Evolutionary conservation across 108 stramenopile genomes (phyloP).

Genomic region (Mediolabrus comicus): DNA sequence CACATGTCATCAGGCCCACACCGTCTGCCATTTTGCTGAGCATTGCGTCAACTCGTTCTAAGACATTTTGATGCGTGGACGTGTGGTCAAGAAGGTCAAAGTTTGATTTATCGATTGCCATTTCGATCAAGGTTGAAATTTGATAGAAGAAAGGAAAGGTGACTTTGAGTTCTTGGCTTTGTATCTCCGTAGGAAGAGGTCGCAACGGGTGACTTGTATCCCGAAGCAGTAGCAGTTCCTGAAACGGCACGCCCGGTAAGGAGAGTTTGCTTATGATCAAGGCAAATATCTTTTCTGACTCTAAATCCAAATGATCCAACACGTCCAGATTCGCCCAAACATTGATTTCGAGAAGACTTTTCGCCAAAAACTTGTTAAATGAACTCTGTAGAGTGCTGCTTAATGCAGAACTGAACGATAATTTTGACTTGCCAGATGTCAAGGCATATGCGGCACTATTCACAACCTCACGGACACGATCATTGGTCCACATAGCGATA

Average conservation of each 20-base stretch:
- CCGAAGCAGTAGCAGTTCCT: conserved; percentile 13
- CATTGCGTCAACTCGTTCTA: not conserved
- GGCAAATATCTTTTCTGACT: conserved; percentile 5
- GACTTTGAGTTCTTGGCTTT: not conserved
- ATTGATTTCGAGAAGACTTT: conserved; percentile 17
- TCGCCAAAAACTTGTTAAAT: conserved; percentile 22
- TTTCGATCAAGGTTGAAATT: conserved; percentile 23
- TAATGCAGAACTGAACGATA: conserved; percentile 17
- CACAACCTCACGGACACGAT: conserved; percentile 3
- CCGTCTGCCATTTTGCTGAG: not conserved
- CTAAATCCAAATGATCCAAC: not conserved
- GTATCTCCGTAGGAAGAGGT: conserved; percentile 14
- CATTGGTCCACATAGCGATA: conserved; percentile 12
- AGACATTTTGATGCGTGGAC: not conserved
- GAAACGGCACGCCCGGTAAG: not conserved
- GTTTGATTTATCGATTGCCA: conserved; percentile 5
- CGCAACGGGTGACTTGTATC: conserved; percentile 4
- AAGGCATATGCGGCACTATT: conserved; percentile 7
- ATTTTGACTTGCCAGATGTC: conserved; percentile 12
- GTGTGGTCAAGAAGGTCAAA: not conserved
- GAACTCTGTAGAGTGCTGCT: conserved; percentile 11
- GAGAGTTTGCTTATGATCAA: conserved; percentile 6
- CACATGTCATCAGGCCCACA: not conserved
- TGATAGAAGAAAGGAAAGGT: conserved; percentile 23
- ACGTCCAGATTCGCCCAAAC: conserved; percentile 23